phyloP scores from a whole-genome alignment of 73 alveolate genomes.

The Loxodes magnus region DNA sequence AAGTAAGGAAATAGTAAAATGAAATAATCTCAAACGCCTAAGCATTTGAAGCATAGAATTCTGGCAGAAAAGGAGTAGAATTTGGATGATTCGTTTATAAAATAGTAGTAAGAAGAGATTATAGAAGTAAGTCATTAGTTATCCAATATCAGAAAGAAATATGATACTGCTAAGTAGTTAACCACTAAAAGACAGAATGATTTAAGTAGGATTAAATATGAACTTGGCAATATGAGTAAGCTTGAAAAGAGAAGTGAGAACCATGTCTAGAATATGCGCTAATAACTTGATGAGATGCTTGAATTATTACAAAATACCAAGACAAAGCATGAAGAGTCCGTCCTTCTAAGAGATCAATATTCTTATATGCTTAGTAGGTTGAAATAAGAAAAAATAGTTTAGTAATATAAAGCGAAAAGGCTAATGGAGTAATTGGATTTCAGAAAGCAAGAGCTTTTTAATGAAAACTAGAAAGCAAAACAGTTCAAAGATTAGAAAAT shows the following conservation, averaged over 20 bases:
- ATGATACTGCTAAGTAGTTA: background rate
- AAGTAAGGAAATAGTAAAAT: too few relatives aligned
- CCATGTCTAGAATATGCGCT: background rate
- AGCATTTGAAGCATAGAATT: too few relatives aligned
- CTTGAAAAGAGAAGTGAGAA: background rate
- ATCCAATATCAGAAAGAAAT: background rate
- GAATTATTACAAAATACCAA: conserved; percentile 33
- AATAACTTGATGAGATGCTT: conserved; percentile 17
- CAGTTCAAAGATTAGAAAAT: conserved; percentile 39
- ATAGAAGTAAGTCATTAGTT: conserved; percentile 5
- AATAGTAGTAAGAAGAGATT: conserved; percentile 10
- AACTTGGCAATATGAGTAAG: background rate
- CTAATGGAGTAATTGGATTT: conserved; percentile 26
- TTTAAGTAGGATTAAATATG: conserved; percentile 1
- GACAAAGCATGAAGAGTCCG: conserved; percentile 42
- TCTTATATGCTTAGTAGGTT: conserved; percentile 53
- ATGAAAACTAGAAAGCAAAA: conserved; percentile 43
- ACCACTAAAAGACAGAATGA: background rate
- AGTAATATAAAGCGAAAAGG: conserved; percentile 38
- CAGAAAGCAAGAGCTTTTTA: conserved; percentile 20
- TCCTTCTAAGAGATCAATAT: conserved; percentile 35
- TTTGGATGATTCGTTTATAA: too few relatives aligned
- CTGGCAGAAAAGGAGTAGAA: too few relatives aligned
- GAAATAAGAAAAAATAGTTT: conserved; percentile 62
- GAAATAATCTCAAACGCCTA: too few relatives aligned